Conservation (phyloP, 2,329 filamentous ascomycete genomes). For the Chaetomiaceae sp. region DNA sequence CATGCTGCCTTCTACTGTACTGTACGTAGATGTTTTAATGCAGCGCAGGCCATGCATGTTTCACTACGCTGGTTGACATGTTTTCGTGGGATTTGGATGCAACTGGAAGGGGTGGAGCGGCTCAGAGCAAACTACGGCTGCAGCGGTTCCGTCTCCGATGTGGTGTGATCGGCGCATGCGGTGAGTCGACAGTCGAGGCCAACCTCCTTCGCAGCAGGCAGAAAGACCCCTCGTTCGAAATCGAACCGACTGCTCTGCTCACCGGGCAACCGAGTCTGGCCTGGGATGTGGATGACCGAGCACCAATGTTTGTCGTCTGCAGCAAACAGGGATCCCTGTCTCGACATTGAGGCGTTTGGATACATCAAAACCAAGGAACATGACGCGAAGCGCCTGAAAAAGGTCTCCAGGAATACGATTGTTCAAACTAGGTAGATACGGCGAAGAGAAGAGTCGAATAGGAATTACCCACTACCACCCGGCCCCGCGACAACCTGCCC, state of each 20-base stretch:
- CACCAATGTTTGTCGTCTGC: conserved; percentile 6
- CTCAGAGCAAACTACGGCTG: background rate
- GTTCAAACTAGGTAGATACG: conserved; percentile 11
- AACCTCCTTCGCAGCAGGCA: background rate
- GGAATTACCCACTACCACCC: too few relatives aligned
- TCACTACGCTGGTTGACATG: background rate
- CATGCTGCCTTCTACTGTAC: too few relatives aligned
- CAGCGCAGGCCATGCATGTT: background rate
- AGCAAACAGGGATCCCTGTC: background rate
- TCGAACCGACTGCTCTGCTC: background rate
- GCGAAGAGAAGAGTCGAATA: background rate
- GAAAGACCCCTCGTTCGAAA: background rate
- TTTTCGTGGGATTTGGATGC: background rate
- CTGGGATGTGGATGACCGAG: too few relatives aligned
- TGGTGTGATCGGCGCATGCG: background rate
- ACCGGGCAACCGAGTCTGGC: too few relatives aligned
- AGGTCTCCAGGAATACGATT: background rate
- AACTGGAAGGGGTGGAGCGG: background rate
- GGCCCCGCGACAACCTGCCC: background rate
- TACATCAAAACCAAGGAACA: background rate
- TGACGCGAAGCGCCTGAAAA: background rate
- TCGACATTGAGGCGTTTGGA: background rate
- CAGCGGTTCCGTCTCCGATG: background rate
- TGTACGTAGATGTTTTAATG: too few relatives aligned
- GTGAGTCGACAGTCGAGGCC: background rate